Evolutionary conservation across 176 grass and related monocot genomes (phyloP).

Genomic region (Carex littledalei): DNA sequence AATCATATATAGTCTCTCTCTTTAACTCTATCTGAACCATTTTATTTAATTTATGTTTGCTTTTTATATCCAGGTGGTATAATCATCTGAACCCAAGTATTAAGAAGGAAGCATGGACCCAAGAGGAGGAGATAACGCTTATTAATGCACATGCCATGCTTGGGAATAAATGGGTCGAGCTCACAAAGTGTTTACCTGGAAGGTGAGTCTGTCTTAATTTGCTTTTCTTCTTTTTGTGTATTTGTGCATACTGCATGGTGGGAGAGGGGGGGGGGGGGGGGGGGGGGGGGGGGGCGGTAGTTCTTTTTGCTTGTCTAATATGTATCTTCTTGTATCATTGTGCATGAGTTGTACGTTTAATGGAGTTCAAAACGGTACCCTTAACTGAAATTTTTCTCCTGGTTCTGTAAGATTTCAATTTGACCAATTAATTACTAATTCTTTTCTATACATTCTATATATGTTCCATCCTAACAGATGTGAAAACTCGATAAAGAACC

Average conservation of each 20-base stretch:
- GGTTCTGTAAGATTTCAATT: not conserved
- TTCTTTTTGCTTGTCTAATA: not conserved
- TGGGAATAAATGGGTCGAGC: constrained; percentile 94
- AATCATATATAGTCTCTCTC: not conserved
- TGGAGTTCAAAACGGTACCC: not conserved
- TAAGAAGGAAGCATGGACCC: constrained; percentile 95
- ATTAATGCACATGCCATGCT: constrained; percentile 80
- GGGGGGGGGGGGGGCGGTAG: not conserved
- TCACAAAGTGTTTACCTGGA: constrained; percentile 89
- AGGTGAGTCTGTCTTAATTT: constrained; percentile 41
- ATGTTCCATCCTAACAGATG: constrained; percentile 44
- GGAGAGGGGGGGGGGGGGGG: no score
- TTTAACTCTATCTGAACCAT: not conserved
- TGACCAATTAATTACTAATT: not conserved
- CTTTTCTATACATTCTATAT: not conserved
- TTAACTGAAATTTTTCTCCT: not conserved
- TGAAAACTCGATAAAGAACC: constrained; percentile 97
- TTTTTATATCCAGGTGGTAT: constrained; percentile 59
- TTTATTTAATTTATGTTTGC: constrained; percentile 14
- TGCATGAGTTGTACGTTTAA: not conserved
- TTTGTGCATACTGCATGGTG: not conserved
- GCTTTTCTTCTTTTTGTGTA: not conserved
- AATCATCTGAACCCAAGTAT: constrained; percentile 97
- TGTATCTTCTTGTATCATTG: not conserved
- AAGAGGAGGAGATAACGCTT: constrained; percentile 87